Evolutionary conservation across 768 basidiomycete species (phyloP), one percentile per base, ranked within the genome.

Genomic region (Antrodiella citrinella): DNA sequence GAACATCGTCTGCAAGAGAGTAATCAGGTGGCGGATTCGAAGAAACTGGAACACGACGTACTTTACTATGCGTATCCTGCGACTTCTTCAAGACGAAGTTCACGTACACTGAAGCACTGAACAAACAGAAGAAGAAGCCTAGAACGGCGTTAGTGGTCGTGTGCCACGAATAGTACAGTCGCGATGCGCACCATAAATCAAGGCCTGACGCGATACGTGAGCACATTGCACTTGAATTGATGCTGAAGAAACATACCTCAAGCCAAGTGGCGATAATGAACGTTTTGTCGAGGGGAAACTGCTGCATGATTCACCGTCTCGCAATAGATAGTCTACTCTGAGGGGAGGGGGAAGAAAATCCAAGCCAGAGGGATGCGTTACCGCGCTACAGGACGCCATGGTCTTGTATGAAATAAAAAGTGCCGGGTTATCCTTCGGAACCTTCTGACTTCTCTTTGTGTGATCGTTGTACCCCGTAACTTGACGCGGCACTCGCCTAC

Each of bases 191-290:
- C 54, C 54, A 44, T 52, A 56, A 3, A 56, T 21, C 7, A 56
- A 45, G 19, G 54, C 54, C 54, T 56, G 41, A 3, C n/a, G n/a
- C n/a, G n/a, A n/a, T n/a, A n/a, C n/a, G n/a, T n/a, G n/a, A n/a
- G n/a, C n/a, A n/a, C n/a, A n/a, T n/a, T n/a, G n/a, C n/a, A n/a
- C n/a, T n/a, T n/a, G n/a, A 22, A 26, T 5, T 15, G 13, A 41
- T 38, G 5, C 10, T 20, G 25, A 26, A 10, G 18, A 4, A 7
- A 46, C 15, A 26, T 46, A 26, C 22, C 54, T 56, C 54, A 19
- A 56, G 51, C 54, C 54, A 56, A 11, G 52, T 43, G 12, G 51
- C 51, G 20, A 56, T 51, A n/a, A 56, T 47, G 54, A 56, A 56
- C 15, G 49, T 51, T 25, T 52, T 56, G 46, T 56, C 54, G 11